Percentiles rank a stretch among this genome's conserved stretches.
These are phyloP conservation scores for Trichoderma gamsii DNA, from an alignment of 495 filamentous ascomycete species.

Conservation along the genomic window DNA sequence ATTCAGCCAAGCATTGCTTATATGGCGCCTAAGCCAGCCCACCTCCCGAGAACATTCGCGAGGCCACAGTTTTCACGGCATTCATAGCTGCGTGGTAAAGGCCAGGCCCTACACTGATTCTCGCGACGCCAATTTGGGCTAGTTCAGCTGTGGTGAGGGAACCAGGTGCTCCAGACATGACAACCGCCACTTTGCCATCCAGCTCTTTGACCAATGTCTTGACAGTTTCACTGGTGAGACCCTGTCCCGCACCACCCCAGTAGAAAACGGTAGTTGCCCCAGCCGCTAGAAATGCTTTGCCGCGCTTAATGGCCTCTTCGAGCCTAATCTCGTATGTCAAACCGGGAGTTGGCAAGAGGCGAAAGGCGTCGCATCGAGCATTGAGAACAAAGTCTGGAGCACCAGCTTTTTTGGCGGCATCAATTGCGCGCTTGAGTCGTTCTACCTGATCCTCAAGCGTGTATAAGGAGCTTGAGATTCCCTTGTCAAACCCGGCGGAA, in stretches of 20 bases:
- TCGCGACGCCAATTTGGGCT: slow-evolving; percentile 36
- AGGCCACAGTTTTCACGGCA: slow-evolving; percentile 18
- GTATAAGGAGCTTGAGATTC: slow-evolving; percentile 22
- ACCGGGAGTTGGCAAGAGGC: slow-evolving; percentile 18
- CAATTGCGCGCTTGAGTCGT: slow-evolving; percentile 26
- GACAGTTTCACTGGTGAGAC: slow-evolving; percentile 31
- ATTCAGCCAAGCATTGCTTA: no score
- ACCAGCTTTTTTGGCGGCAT: slow-evolving; percentile 25
- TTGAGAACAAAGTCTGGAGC: slow-evolving; percentile 43
- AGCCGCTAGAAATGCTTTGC: slow-evolving; percentile 38
- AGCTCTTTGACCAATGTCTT: slow-evolving; percentile 27
- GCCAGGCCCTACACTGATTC: slow-evolving; percentile 35
- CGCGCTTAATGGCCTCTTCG: slow-evolving; percentile 36
- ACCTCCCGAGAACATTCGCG: slow-evolving; percentile 14
- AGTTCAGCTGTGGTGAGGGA: slow-evolving; percentile 31
- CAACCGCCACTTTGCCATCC: slow-evolving; percentile 33
- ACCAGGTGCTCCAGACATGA: slow-evolving; percentile 18
- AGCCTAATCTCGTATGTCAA: slow-evolving; percentile 15
- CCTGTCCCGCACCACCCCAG: slow-evolving; percentile 37
- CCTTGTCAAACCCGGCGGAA: slow-evolving; percentile 7
- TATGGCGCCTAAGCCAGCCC: neutral
- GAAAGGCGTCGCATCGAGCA: slow-evolving; percentile 39
- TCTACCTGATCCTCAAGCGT: slow-evolving; percentile 28
- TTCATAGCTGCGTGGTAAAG: slow-evolving; percentile 21
- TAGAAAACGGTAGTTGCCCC: slow-evolving; percentile 43